Base-by-base conservation (phyloP, 2,329 filamentous ascomycete species). In the Neopestalotiopsis sp. region DNA sequence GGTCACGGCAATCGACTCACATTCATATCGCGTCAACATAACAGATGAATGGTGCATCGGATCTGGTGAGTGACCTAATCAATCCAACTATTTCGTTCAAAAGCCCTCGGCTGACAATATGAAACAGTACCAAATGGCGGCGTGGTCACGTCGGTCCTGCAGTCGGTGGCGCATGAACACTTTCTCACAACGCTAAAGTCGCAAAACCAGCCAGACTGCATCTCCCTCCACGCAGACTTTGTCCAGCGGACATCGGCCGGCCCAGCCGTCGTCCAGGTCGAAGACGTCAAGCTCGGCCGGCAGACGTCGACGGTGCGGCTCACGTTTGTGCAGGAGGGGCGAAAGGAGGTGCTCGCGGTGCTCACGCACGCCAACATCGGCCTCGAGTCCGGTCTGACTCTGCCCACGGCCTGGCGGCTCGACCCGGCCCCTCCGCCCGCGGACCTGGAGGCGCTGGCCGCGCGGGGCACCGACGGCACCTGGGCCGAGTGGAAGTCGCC, bases 91-190 rank as follows among this genome's bases (percentile, higher is more conserved):
- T 17, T 17, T 10, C 34, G 34, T 10, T 14, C 65, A 61, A 30
- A 24, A 9, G 30, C 30, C 9, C 5, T n/a, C 10, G 34, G 17
- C n/a, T 40, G 63, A 58, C 30, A 12, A 3, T 32, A 61, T 45
- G 24, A 28, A 28, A 28, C 74, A 91, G 91, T 93, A 13, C 91
- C 91, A 5, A 90, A 94, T 77, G 91, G 91, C 66, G 91, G 91
- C 69, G 92, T 91, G 74, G 88, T 92, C 17, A 90, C 90, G 10
- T 85, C 89, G 0, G 83, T 87, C 63, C 85, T 94, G 70, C 84
- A 91, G 70, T 84, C 85, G 67, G 87, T 90, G 38, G 75, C 78
- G 4, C 68, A 74, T 10, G 68, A 72, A 20, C 76, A 81, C 65
- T 77, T 81, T 62, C 53, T 71, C 67, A 76, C 75, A 5, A 77